phyloP scores from a whole-genome alignment of 2,329 filamentous ascomycete species.

The Tetracladium maxilliforme region DNA sequence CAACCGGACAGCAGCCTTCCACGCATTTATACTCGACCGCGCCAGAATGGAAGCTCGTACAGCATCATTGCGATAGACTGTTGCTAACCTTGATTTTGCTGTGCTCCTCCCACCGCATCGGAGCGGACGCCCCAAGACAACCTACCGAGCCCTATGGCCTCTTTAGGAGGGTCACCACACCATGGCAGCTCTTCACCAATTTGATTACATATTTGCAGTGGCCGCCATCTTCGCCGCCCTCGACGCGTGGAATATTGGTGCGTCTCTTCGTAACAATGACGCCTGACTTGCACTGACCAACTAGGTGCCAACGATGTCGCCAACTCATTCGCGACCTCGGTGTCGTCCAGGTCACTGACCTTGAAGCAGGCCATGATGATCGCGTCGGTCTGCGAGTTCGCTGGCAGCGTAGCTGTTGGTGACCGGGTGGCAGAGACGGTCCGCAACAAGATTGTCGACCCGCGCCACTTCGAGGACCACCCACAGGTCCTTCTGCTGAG shows the following conservation, averaged over 20 bases:
- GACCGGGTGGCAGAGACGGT: constrained; percentile 46
- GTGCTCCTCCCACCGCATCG: no score
- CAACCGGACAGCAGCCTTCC: no score
- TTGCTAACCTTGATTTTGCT: no score
- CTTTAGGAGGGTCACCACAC: no score
- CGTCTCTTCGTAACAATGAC: constrained; percentile 3
- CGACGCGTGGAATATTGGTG: constrained; percentile 52
- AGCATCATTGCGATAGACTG: no score
- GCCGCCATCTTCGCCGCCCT: constrained; percentile 51
- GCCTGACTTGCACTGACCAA: no score
- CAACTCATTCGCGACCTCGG: constrained; percentile 60
- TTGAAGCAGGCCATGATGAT: constrained; percentile 44
- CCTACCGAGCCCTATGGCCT: no score
- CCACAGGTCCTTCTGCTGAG: constrained; percentile 41
- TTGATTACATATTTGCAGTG: constrained; percentile 48
- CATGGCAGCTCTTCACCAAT: constrained; percentile 35
- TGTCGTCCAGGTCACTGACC: constrained; percentile 51
- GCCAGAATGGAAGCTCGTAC: no score
- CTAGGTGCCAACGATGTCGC: constrained; percentile 56
- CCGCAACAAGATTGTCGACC: constrained; percentile 41
- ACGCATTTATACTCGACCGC: no score
- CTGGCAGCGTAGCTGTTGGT: constrained; percentile 42
- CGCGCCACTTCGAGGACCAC: constrained; percentile 25
- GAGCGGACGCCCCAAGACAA: no score
- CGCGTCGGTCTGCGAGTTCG: constrained; percentile 44